These are phyloP conservation scores for Effrenium voratum DNA, from an alignment of 73 alveolate species.

Conservation along the genomic window DNA sequence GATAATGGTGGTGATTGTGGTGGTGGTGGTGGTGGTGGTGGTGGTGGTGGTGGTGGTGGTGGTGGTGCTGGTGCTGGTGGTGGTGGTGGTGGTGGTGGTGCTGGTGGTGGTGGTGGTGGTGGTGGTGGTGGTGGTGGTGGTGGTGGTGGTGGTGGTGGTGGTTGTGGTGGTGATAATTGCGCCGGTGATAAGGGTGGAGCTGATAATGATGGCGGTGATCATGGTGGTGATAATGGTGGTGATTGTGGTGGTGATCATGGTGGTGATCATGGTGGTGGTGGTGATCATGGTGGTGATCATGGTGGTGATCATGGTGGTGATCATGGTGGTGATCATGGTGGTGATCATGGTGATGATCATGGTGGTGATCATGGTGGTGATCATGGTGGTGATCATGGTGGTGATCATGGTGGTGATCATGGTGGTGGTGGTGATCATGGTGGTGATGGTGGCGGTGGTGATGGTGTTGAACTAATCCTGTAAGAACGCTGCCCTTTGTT, in stretches of 20 bases:
- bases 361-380: background rate
- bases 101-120: too few species aligned
- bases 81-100: too few species aligned
- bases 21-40: too few species aligned
- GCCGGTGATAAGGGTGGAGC: background rate
- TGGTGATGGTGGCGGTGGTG: background rate
- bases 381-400: slow-evolving; percentile 7
- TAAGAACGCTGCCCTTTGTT: background rate
- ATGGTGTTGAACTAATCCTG: background rate
- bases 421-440: background rate
- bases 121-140: too few species aligned
- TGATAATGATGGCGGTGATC: background rate
- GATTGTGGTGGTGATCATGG: background rate
- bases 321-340: background rate
- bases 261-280: background rate
- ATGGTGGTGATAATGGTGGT: background rate
- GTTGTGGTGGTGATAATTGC: background rate
- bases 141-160: too few species aligned
- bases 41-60: too few species aligned
- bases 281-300: background rate
- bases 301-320: background rate
- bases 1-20: too few species aligned
- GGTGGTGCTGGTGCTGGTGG: too few species aligned
- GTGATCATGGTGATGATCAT: background rate
- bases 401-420: background rate